Conservation (phyloP, 306 rosid genomes). For the Cucurbita argyrosperma region DNA sequence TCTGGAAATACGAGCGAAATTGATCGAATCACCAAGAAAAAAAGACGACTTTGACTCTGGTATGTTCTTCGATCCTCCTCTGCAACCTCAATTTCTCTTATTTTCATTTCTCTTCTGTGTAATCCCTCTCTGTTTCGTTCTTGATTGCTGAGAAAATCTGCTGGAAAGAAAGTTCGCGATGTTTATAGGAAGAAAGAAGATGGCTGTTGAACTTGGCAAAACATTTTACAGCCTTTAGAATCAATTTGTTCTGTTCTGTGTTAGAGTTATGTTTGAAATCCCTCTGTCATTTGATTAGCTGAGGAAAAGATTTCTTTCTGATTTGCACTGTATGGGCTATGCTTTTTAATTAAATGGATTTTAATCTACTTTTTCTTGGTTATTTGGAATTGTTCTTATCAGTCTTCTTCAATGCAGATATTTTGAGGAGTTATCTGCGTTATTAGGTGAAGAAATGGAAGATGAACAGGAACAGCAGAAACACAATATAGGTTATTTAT, state of each 20-base stretch:
- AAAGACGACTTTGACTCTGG: neutral
- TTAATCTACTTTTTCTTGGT: neutral
- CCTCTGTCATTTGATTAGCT: neutral
- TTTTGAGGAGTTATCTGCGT: neutral
- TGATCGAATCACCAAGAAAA: neutral
- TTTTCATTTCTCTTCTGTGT: neutral
- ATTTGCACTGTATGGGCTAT: neutral
- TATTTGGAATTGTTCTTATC: neutral
- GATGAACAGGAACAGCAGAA: conserved; percentile 3
- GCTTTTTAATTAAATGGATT: neutral
- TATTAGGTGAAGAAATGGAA: conserved; percentile 3
- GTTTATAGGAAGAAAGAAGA: neutral
- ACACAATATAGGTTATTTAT: conserved; percentile 1
- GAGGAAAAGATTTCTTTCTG: neutral
- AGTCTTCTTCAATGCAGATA: neutral
- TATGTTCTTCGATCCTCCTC: neutral
- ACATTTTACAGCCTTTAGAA: neutral
- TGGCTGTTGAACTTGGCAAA: neutral
- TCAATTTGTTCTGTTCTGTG: neutral
- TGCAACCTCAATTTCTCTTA: neutral
- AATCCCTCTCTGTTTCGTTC: neutral
- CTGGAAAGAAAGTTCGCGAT: neutral
- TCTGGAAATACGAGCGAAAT: neutral
- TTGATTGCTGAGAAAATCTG: neutral
- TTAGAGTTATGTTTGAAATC: neutral